Evolutionary conservation across 257 asterid genomes (phyloP).

Genomic region (Ophiorrhiza pumila): DNA sequence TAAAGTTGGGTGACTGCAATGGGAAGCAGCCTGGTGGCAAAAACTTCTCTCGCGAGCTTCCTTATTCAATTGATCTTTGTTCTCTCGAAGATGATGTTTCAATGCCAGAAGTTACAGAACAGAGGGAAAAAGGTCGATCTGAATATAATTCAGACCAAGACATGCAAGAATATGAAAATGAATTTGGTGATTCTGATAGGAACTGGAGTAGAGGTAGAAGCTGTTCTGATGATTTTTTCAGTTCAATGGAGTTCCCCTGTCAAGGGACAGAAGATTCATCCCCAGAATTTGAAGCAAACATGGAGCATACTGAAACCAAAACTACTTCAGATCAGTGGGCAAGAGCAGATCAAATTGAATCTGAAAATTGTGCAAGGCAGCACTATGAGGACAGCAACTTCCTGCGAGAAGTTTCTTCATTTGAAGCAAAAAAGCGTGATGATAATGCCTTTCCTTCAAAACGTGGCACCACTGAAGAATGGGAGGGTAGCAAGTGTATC

Average conservation of each 20-base stretch:
- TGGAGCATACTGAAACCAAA: conserved; percentile 14
- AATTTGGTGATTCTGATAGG: conserved; percentile 19
- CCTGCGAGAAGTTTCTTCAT: conserved; percentile 14
- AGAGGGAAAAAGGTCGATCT: conserved; percentile 18
- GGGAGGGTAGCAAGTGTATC: conserved; percentile 17
- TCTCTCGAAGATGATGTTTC: conserved; percentile 24
- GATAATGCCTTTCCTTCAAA: conserved; percentile 20
- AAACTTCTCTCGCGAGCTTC: conserved; percentile 27
- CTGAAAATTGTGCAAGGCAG: conserved; percentile 22
- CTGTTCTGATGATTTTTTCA: conserved; percentile 37
- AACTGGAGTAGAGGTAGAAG: conserved; percentile 23
- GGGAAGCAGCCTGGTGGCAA: conserved; percentile 24
- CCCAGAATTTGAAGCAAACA: conserved; percentile 14
- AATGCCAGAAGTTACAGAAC: conserved; percentile 18
- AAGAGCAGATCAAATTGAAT: conserved; percentile 16
- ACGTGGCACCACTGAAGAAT: conserved; percentile 12
- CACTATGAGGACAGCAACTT: conserved; percentile 18
- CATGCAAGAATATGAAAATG: conserved; percentile 16
- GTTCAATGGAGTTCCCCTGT: conserved; percentile 37
- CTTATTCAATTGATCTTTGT: conserved; percentile 30
- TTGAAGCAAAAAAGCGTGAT: conserved; percentile 22
- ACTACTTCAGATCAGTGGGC: conserved; percentile 14
- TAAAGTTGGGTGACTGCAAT: conserved; percentile 17
- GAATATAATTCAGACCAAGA: conserved; percentile 22
- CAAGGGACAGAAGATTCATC: conserved; percentile 24